Evolutionary conservation across 495 filamentous ascomycete genomes (phyloP).

Genomic region (Aspergillus diversus): DNA sequence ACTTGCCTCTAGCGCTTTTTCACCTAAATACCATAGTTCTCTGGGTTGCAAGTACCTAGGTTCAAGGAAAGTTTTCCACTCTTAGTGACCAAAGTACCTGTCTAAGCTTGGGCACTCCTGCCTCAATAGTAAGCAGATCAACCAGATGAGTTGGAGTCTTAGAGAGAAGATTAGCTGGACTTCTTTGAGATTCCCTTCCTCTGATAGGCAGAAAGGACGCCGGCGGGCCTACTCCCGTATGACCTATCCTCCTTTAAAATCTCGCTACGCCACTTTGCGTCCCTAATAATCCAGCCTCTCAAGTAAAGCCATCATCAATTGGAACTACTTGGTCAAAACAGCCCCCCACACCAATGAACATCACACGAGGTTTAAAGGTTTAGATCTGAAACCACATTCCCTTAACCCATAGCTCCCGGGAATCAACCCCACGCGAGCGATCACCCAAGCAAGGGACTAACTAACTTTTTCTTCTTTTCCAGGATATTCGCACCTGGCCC

Average conservation of each 20-base stretch:
- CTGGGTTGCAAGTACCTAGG: background rate
- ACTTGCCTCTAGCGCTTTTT: too few relatives aligned
- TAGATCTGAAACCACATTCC: background rate
- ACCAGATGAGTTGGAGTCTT: background rate
- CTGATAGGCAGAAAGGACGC: background rate
- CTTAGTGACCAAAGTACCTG: background rate
- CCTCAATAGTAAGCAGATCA: background rate
- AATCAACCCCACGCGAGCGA: background rate
- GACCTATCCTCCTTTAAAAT: too few relatives aligned
- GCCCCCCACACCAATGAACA: background rate
- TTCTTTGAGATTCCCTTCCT: background rate
- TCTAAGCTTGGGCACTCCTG: slow-evolving; percentile 1
- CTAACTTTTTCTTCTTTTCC: background rate
- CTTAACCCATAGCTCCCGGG: background rate
- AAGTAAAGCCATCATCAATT: background rate
- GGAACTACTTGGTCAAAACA: background rate
- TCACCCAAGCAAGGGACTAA: background rate
- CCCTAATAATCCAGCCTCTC: background rate
- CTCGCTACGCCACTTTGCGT: background rate
- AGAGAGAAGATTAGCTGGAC: background rate
- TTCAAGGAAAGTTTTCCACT: background rate
- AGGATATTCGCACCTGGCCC: too few relatives aligned
- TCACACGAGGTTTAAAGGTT: background rate
- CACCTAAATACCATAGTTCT: background rate
- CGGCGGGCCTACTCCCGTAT: too few relatives aligned